Percentiles rank a stretch among this genome's conserved stretches.
These are phyloP conservation scores for Cystobasidiaceae sp. DNA, from an alignment of 1,284 basidiomycete species.

Conservation along the genomic window DNA sequence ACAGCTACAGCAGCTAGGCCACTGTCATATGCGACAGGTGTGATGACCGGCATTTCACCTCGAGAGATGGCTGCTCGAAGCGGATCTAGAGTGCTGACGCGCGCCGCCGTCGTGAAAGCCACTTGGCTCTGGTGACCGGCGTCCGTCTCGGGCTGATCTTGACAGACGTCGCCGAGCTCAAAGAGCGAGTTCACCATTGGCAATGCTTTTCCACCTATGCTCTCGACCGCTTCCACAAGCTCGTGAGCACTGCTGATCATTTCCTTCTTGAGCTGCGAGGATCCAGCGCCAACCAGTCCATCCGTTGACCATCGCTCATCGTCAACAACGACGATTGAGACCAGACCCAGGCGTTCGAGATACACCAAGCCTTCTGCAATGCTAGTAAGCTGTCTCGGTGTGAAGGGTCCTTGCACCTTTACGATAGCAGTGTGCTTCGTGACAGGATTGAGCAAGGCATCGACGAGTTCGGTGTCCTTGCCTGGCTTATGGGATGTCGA, in stretches of 20 bases:
- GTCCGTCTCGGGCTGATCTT: constrained; percentile 44
- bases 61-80: constrained; percentile 67
- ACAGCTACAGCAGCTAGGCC: constrained; percentile 80
- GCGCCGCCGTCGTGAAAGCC: background rate
- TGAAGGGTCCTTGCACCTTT: constrained; percentile 95
- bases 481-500: constrained; percentile 8
- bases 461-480: constrained; percentile 58
- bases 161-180: constrained; percentile 69
- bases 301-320: constrained; percentile 64
- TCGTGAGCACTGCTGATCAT: constrained; percentile 58
- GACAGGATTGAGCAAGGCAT: constrained; percentile 78
- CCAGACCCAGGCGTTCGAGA: constrained; percentile 88
- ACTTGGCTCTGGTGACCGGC: too few species aligned
- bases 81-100: background rate
- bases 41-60: constrained; percentile 91
- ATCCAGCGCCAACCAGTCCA: constrained; percentile 36
- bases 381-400: constrained; percentile 87
- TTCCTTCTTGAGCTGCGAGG: constrained; percentile 55
- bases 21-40: constrained; percentile 89
- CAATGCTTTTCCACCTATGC: constrained; percentile 75
- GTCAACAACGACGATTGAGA: constrained; percentile 91
- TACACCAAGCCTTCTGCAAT: constrained; percentile 90
- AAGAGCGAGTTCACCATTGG: constrained; percentile 83
- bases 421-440: constrained; percentile 82
- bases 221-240: constrained; percentile 75